Evolutionary conservation across 2,329 filamentous ascomycete genomes (phyloP), one percentile per base, ranked within the genome.

Genomic region (Rachicladosporium sp.): DNA sequence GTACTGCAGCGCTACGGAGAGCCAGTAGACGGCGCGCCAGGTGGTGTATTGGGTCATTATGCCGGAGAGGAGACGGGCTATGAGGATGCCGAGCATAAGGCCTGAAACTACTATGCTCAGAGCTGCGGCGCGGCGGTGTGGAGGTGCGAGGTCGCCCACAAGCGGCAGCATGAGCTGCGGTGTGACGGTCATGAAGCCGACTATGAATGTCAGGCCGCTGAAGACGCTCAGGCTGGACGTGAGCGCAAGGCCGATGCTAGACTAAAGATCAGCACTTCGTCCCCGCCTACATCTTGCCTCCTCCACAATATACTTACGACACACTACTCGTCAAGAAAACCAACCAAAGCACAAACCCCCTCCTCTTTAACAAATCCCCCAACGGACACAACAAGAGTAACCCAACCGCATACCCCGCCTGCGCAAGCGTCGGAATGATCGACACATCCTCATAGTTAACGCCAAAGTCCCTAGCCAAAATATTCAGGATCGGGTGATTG

Each of bases 11-110:
- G 69, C 82, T 4, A 88, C 72, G 0, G 80, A 73, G 44, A 88
- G 66, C 81, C 82, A 89, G 64, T 87, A 91, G 6, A 89, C 76
- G 43, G 74, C 75, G 15, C 84, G 70, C 85, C 85, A 91, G 46
- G 71, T 69, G 0, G 77, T 78, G 53, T 75, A 87, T 50, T 85
- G 75, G 1, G 82, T 76, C 21, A 89, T 69, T 19, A 86, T 76
- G 1, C 85, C 84, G 0, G 82, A 80, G 1, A 91, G 69, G 0
- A 89, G 66, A 2, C 85, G 76, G 0, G 84, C 85, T 39, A 88
- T 66, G 2, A 93, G 69, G 46, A 91, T 75, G 10, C 84, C 84
- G 1, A 88, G 71, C 33, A 85, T 72, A 1, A 89, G 65, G 1
- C 83, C 84, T 0, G 80, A 84, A 2, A 82, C 78, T 6, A 88